Base-by-base conservation (phyloP, 306 rosid species). In the Senna tora region DNA sequence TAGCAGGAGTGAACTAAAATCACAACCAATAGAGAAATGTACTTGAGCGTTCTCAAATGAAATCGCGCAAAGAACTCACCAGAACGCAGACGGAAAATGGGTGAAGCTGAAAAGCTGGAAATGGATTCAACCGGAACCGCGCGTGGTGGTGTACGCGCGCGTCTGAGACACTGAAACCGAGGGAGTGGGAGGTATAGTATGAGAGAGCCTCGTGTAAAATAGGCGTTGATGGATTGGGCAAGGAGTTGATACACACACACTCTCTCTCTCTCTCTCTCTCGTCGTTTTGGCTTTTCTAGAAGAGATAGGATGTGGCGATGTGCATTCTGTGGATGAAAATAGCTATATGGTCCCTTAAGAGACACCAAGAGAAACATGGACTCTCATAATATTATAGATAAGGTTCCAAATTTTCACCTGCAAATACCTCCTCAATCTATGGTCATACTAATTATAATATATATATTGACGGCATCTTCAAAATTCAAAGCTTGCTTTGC, bases 11-110 rank as follows among this genome's bases (percentile, higher is more conserved):
- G 11, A 42, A n/a, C n/a, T n/a, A n/a, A n/a, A 42, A 7, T 42
- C 47, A 11, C 14, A 42, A 42, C 4, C 47, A 10, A 42, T 9
- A 42, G 7, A 38, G 45, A 39, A 7, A 62, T 50, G 55, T 50
- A 4, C 11, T n/a, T 50, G 55, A 16, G 9, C 55, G 11, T n/a
- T 50, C 5, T 7, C 21, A 7, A 16, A 6, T 16, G 10, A 6
- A 50, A 6, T 5, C 6, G 22, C 55, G 6, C 22, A 7, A 16
- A 39, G 45, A 20, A 39, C 67, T 62, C 17, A 62, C 67, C 67
- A 62, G 67, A 62, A 62, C 50, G 19, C 50, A 38, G 50, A 19
- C 11, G 67, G 33, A 61, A 61, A 61, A 10, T 38, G 67, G 67
- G 50, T 38, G 5, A 61, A 38, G 49, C 67, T 61, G 67, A 38